Evolutionary conservation across 371 early-diverging fungal species (phyloP), one percentile per base, ranked within the genome.

Genomic region (Choanephora cucurbitarum): DNA sequence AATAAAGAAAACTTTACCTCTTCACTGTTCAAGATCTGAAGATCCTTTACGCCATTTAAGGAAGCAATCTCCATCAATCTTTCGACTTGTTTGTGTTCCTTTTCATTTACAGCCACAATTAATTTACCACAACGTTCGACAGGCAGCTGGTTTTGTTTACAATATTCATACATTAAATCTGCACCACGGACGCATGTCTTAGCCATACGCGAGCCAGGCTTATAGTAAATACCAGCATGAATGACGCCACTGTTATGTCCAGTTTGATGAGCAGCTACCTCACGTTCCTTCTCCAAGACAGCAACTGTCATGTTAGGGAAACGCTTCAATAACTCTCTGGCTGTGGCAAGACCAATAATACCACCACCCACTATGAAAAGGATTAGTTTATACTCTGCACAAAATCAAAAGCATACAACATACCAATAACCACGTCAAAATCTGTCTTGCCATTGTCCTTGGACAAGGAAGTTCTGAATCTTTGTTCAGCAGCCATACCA

Each of bases 161-260:
- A 72, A 48, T 74, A 77, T 34, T 77, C 64, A 39, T 77, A 77
- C 78, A 77, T 77, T 15, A 77, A 49, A 47, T 74, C 72, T 39
- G 69, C 72, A 41, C 78, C 78, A 42, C 66, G 70, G 0, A 77
- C 78, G 50, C 78, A 74, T 0, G 78, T 74, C 24, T 70, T 57
- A 0, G 78, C 78, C 78, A 77, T 77, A 19, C 66, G 62, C 7
- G 78, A 70, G n/a, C 78, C 78, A 44, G 78, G 75, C 13, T 56
- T 63, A 48, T 74, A 74, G 45, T 74, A 74, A 24, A 77, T 61
- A 51, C 77, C 77, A 34, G 74, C 72, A 54, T 77, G 77, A 31
- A 73, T 77, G 19, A 77, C 77, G 55, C 79, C 79, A 40, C 71
- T 70, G 52, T 78, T 78, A 43, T 78, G 79, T 22, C 79, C 79